Conservation (phyloP, 257 asterid genomes). For the Scutellaria barbata region DNA sequence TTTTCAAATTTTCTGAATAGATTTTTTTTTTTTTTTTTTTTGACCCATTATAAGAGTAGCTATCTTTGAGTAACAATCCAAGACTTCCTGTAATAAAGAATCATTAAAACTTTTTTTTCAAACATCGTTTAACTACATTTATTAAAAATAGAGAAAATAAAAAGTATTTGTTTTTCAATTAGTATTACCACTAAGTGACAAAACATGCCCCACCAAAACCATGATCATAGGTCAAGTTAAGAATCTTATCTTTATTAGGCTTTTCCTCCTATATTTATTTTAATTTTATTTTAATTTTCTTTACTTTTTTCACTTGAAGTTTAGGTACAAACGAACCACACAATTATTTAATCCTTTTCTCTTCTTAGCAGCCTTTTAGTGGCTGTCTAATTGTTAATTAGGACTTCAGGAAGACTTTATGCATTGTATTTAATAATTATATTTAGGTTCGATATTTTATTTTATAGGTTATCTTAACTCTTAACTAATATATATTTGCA, state of each 20-base stretch:
- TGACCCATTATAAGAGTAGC: neutral
- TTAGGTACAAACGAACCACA: conserved; percentile 34
- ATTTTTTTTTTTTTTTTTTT: neutral
- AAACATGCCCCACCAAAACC: conserved; percentile 25
- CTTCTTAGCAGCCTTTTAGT: conserved; percentile 42
- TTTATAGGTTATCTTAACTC: neutral
- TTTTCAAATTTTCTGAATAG: neutral
- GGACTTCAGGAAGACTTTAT: neutral
- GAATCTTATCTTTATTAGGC: conserved; percentile 7
- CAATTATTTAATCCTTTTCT: conserved; percentile 29
- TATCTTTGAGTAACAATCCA: too few relatives aligned
- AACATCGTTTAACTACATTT: neutral
- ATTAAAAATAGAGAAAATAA: neutral
- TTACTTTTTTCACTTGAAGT: neutral
- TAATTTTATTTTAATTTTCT: neutral
- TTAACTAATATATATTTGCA: too few relatives aligned
- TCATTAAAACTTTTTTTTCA: neutral
- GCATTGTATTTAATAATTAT: neutral
- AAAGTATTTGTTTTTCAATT: neutral
- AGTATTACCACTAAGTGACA: neutral
- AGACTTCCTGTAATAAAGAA: too few relatives aligned
- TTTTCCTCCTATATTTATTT: neutral
- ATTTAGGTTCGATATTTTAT: neutral
- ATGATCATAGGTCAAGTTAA: neutral
- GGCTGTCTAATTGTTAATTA: conserved; percentile 29